Base-by-base conservation (phyloP, 1,139 yeast species). In the Taiozyma sp. region DNA sequence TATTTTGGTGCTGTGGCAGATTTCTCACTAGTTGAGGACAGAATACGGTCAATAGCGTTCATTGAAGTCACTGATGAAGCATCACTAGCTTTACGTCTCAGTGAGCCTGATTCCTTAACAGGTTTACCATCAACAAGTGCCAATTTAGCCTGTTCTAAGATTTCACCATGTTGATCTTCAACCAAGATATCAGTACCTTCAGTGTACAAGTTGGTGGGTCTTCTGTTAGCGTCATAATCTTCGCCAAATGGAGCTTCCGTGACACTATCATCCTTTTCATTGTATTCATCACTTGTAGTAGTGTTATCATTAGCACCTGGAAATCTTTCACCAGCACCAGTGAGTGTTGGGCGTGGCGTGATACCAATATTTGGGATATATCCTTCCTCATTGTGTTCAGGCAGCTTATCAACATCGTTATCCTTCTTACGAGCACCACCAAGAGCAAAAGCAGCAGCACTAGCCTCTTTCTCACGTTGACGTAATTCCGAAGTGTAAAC, bases 111-210 rank as follows among this genome's bases (percentile, higher is more conserved):
- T 21, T 43, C 32, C 13, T 37, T 24, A 24, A 24, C 43, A 14
- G 47, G 35, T 16, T 45, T 29, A 19, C 39, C 29, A 19, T 43
- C 47, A n/a, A 51, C 50, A n/a, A 45, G 44, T 16, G 4, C 72
- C 62, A 56, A 46, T 39, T 57, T 54, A 0, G 73, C 70, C 39
- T 69, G 64, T 35, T 80, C 81, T 46, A 91, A 62, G 43, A 89
- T 75, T 62, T 91, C 97, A 50, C 98, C 98, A 50, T 81, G 75
- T 52, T 77, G 79, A 67, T 89, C 95, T 64, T 91, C 99, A 53
- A 91, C 74, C 50, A 91, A 78, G 44, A 90, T 66, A 43, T 76
- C 72, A 43, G 72, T 62, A 29, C 96, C 96, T 62, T 88, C 96
- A 53, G 80, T 81, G 65, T 80, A 91, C 0, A 89, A 93, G 29